phyloP scores from a whole-genome alignment of 768 basidiomycete genomes.

The Trametes meyenii region DNA sequence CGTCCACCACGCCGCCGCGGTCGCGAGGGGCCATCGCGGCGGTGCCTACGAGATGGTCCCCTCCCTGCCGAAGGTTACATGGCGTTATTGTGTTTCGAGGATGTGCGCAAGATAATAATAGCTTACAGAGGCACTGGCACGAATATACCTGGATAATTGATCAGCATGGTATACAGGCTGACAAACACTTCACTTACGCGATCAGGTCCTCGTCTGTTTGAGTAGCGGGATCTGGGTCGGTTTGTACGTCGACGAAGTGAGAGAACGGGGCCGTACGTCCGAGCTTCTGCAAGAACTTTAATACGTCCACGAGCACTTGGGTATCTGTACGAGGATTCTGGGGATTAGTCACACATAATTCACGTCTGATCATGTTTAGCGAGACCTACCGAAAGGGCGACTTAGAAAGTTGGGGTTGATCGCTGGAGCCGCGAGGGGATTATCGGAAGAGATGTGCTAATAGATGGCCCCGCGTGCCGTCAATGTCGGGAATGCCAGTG shows the following conservation, averaged over 20 bases:
- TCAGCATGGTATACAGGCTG: too few species aligned
- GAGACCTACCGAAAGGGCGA: background rate
- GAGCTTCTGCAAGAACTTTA: background rate
- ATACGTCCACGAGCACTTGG: background rate
- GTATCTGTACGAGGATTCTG: background rate
- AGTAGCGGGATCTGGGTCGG: background rate
- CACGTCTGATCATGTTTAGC: background rate
- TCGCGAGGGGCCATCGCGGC: background rate
- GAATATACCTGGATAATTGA: background rate
- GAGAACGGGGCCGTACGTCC: background rate
- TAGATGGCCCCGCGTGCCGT: too few species aligned
- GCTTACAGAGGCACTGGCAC: background rate
- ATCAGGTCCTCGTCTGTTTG: background rate
- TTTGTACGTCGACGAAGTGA: background rate
- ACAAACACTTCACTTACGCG: too few species aligned
- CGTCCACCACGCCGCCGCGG: slow-evolving; percentile 1
- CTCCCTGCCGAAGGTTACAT: background rate
- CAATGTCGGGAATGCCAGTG: too few species aligned
- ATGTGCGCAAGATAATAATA: background rate
- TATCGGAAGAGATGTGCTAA: background rate
- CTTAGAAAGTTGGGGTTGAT: background rate
- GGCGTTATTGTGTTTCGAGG: background rate
- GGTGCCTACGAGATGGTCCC: background rate
- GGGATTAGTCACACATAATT: background rate
- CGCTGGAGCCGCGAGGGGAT: background rate